Evolutionary conservation across 1,284 basidiomycete genomes (phyloP).

Genomic region (Taiwanofungus camphoratus): DNA sequence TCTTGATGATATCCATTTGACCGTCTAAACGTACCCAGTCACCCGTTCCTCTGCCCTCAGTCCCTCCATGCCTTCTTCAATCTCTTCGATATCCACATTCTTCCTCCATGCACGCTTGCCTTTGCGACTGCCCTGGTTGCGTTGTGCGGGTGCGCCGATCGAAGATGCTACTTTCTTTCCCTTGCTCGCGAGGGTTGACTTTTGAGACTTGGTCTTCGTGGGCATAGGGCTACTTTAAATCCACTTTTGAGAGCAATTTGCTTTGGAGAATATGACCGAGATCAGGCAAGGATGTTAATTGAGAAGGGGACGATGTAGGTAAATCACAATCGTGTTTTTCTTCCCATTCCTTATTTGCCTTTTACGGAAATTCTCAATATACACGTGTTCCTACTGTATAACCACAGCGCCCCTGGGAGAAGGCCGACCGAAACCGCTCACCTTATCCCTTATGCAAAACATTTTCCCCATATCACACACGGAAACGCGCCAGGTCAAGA

Average conservation of each 20-base stretch:
- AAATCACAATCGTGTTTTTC: not conserved
- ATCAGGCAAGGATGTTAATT: not conserved
- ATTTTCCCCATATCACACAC: no score
- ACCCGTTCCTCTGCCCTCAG: conserved; percentile 73
- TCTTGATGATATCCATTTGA: not conserved
- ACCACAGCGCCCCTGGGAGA: not conserved
- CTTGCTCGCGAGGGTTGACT: not conserved
- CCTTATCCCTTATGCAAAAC: no score
- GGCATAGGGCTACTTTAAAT: not conserved
- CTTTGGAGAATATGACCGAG: not conserved
- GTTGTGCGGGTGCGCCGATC: conserved; percentile 65
- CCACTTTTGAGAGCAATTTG: not conserved
- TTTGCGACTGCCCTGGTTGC: conserved; percentile 73
- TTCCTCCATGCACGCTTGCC: conserved; percentile 93
- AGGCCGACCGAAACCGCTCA: no score
- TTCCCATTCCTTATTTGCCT: not conserved
- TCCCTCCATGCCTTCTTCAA: conserved; percentile 72
- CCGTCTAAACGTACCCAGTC: conserved; percentile 47
- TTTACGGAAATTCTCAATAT: not conserved
- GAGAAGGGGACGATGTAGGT: not conserved
- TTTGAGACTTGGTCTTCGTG: not conserved
- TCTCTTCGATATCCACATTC: conserved; percentile 76
- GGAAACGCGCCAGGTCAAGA: no score
- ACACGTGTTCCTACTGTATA: not conserved
- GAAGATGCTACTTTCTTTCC: conserved; percentile 12